Percentiles rank a stretch among this genome's conserved stretches.
These are phyloP conservation scores for Hirschfeldia incana DNA, from an alignment of 345 rosid species.

Conservation along the genomic window DNA sequence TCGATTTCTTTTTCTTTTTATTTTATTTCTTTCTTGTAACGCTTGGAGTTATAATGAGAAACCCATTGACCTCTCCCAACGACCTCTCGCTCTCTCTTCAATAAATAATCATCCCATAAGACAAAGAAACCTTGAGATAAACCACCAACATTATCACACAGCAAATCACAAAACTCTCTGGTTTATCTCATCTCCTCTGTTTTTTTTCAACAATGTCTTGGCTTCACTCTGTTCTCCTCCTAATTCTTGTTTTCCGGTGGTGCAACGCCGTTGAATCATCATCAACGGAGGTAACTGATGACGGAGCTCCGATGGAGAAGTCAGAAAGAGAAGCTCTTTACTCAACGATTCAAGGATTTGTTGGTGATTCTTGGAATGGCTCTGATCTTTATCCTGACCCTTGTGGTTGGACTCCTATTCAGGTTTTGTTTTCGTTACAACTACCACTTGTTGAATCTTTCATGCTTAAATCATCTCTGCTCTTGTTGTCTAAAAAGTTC, in stretches of 20 bases:
- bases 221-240: slow-evolving; percentile 17
- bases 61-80: slow-evolving; percentile 34
- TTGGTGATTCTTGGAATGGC: slow-evolving; percentile 86
- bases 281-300: slow-evolving; percentile 19
- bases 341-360: slow-evolving; percentile 72
- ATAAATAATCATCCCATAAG: slow-evolving; percentile 21
- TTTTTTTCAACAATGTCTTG: slow-evolving; percentile 27
- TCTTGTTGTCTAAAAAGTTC: neutral
- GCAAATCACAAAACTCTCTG: slow-evolving; percentile 9
- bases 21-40: neutral
- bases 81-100: slow-evolving; percentile 41
- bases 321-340: slow-evolving; percentile 64
- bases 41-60: slow-evolving; percentile 20
- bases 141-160: neutral
- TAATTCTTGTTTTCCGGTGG: slow-evolving; percentile 11
- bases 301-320: slow-evolving; percentile 65
- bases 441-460: neutral
- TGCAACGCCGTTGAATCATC: slow-evolving; percentile 17
- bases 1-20: slow-evolving; percentile 1
- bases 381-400: slow-evolving; percentile 93
- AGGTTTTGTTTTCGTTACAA: slow-evolving; percentile 43
- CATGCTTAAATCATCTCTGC: too few species aligned
- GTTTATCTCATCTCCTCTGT: neutral
- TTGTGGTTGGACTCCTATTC: slow-evolving; percentile 94
- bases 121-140: slow-evolving; percentile 22